Evolutionary conservation across 78 protist genomes (phyloP), one percentile per base, ranked within the genome.

Genomic region (Bodo saltans): DNA sequence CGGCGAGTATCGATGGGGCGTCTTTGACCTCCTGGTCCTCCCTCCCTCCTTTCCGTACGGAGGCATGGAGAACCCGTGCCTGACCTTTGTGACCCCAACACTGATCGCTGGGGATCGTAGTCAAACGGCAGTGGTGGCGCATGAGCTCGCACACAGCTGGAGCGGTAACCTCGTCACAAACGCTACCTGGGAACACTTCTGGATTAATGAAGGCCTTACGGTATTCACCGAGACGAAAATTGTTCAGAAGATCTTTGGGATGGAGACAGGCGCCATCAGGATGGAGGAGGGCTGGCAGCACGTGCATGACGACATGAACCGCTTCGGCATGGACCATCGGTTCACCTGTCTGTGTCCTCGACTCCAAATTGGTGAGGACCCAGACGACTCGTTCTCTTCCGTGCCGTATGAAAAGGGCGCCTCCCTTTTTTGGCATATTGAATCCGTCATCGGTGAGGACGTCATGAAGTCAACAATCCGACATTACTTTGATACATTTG

Each of bases 331-430:
- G 27, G 25, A 85, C 42, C 74, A 72, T 26, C 69, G 17, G 8
- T 47, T 40, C 75, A 74, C 68, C 12, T 53, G 29, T 27, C 85
- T 53, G 53, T n/a, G 70, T 71, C 28, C 35, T 12, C 47, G 11
- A 25, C 35, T 60, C 3, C n/a, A 47, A n/a, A n/a, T n/a, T n/a
- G 83, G 37, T 60, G 79, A 78, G 35, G 87, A 85, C 60, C 88
- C 88, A n/a, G 88, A 85, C 60, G 88, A 85, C 60, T 83, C 73
- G 34, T 85, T 85, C 74, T 42, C 74, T 17, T 3, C 3, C 39
- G 83, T 85, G 40, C 88, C 88, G 60, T 85, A 85, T 33, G 88
- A 85, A 39, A 85, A 85, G 74, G 88, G 88, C 35, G 78, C 4
- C 32, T 52, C n/a, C 38, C 47, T 85, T 33, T 25, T 85, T 28